These are phyloP conservation scores for Mortierella sp. DNA, from an alignment of 371 early-diverging fungal genomes.

Conservation along the genomic window DNA sequence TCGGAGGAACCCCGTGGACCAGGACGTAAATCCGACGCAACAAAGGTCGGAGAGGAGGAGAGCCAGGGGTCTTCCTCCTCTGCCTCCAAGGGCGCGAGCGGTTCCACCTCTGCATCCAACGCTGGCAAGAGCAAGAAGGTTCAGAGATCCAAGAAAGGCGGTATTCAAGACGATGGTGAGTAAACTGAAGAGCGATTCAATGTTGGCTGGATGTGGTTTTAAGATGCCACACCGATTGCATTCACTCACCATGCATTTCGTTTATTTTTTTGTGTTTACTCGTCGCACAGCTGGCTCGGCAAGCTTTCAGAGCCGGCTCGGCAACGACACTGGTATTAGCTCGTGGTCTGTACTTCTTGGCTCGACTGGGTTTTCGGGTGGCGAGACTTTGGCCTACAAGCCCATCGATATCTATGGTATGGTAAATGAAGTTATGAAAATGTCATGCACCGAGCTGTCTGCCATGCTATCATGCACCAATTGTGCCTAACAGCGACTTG, in stretches of 20 bases:
- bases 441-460: neutral
- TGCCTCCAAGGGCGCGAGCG: neutral
- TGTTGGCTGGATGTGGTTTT: too few species aligned
- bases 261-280: too few species aligned
- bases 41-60: neutral
- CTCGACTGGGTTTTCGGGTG: slow-evolving; percentile 11
- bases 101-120: neutral
- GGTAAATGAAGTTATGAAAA: neutral
- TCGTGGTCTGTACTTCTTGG: slow-evolving; percentile 23
- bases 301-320: neutral
- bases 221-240: too few species aligned
- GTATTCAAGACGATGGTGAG: slow-evolving; percentile 15
- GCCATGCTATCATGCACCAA: too few species aligned
- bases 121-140: slow-evolving; percentile 13
- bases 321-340: neutral
- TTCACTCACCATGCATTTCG: too few species aligned
- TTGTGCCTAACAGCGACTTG: neutral
- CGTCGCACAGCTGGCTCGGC: too few species aligned
- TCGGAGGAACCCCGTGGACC: slow-evolving; percentile 9
- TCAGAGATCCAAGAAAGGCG: slow-evolving; percentile 10
- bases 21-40: slow-evolving; percentile 3
- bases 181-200: neutral
- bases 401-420: slow-evolving; percentile 24
- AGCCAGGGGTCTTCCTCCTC: neutral
- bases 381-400: slow-evolving; percentile 13